phyloP scores from a whole-genome alignment of 495 filamentous ascomycete species.

The Penicillium herquei region DNA sequence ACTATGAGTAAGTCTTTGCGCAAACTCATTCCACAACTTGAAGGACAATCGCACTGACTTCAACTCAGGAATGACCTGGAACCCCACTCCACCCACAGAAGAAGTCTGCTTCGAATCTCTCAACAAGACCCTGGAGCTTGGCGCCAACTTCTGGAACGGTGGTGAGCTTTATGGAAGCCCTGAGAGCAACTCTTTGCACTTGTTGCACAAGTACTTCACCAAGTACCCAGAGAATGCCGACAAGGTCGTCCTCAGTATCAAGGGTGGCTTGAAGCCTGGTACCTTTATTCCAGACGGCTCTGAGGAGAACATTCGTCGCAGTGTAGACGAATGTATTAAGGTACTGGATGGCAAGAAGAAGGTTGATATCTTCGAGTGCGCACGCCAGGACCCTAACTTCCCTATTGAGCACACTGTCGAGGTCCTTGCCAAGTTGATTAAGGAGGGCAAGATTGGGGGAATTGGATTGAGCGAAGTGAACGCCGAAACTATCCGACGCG shows the following conservation, averaged over 20 bases:
- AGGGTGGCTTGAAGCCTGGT: slow-evolving; percentile 47
- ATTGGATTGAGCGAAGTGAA: slow-evolving; percentile 73
- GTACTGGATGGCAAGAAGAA: slow-evolving; percentile 70
- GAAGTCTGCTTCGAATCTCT: slow-evolving; percentile 67
- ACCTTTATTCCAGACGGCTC: slow-evolving; percentile 53
- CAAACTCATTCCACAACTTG: neutral
- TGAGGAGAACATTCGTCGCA: slow-evolving; percentile 59
- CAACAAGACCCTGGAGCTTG: slow-evolving; percentile 61
- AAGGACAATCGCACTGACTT: neutral
- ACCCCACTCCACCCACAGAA: slow-evolving; percentile 52
- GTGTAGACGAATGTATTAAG: slow-evolving; percentile 61
- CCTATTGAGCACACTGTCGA: slow-evolving; percentile 58
- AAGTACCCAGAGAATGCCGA: slow-evolving; percentile 59
- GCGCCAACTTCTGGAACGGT: slow-evolving; percentile 77
- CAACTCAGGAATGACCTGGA: slow-evolving; percentile 69
- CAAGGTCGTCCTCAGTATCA: slow-evolving; percentile 60
- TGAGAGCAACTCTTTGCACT: slow-evolving; percentile 61
- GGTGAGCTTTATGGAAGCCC: slow-evolving; percentile 77
- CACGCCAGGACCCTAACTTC: slow-evolving; percentile 64
- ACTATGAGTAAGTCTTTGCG: slow-evolving; percentile 37
- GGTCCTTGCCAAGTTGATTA: slow-evolving; percentile 60
- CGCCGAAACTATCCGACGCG: slow-evolving; percentile 72
- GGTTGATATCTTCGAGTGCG: slow-evolving; percentile 79
- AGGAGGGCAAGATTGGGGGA: slow-evolving; percentile 75
- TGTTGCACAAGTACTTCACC: slow-evolving; percentile 60